Evolutionary conservation across 768 basidiomycete genomes (phyloP), one percentile per base, ranked within the genome.

Genomic region (Hebeloma cylindrosporum): DNA sequence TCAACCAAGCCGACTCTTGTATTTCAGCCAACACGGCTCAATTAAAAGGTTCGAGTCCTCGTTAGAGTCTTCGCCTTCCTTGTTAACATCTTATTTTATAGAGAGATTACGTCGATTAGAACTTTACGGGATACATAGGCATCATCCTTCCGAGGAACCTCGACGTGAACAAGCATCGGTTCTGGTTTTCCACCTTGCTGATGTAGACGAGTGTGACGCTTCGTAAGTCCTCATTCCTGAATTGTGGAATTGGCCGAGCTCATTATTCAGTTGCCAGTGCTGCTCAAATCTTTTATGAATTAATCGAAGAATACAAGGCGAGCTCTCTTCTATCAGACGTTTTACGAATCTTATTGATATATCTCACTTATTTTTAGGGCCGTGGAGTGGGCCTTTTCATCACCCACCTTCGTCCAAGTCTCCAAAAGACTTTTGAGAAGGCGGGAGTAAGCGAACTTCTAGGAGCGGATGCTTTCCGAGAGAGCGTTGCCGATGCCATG

Each of bases 161-260:
- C 73, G 81, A 10, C 73, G 93, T 50, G 78, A 82, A 42, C 76
- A 85, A 45, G 84, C 93, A 4, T 78, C 75, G 9, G 82, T 82
- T 2, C 65, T 97, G 17, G 90, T 96, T 16, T 93, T 99, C 65
- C 94, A 98, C 56, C 77, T 97, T 75, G 85, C 86, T 9, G 95
- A 98, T 66, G 87, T 96, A 3, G 90, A 93, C 45, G 78, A 74
- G 13, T 83, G 90, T 48, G 95, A 99, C 62, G 93, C 95, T 6
- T 92, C 90, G 88, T 94, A 58, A 64, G 86, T 38, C 3, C 29
- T 14, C 14, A 21, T 30, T 7, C 30, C n/a, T 30, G n/a, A 4
- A 31, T 22, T 10, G 18, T 13, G 7, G 41, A 17, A 21, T 16
- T 48, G 4, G 64, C 23, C 40, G 17, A 27, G 2, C 14, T 31